Evolutionary conservation across 306 rosid species (phyloP).

Genomic region (Prunus mume): DNA sequence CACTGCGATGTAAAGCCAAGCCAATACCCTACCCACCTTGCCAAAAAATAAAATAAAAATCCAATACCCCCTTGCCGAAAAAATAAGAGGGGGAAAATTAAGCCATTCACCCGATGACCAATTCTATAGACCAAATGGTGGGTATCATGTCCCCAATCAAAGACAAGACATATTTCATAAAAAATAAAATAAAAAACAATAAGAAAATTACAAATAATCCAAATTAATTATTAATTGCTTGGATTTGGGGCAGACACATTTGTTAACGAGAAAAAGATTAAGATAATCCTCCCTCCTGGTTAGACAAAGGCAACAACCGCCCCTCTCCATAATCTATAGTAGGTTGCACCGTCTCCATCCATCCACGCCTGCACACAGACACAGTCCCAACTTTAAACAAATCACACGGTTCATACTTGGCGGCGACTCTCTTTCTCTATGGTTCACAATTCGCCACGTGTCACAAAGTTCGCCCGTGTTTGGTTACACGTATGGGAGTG

Average conservation of each 20-base stretch:
- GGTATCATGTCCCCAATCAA: constrained; percentile 47
- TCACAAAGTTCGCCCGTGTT: not conserved
- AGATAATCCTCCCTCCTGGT: not conserved
- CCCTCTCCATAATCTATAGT: not conserved
- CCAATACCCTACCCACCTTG: no score
- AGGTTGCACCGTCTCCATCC: constrained; percentile 46
- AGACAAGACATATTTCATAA: not conserved
- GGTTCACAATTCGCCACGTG: constrained; percentile 27
- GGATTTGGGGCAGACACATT: not conserved
- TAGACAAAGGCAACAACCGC: constrained; percentile 22
- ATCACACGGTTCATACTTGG: constrained; percentile 29
- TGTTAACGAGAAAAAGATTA: not conserved
- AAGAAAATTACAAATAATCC: not conserved
- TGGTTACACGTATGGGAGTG: constrained; percentile 42
- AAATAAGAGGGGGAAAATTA: not conserved
- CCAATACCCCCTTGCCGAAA: no score
- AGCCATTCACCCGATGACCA: not conserved
- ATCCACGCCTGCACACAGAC: constrained; percentile 36
- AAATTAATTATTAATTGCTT: not conserved
- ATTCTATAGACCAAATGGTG: constrained; percentile 32
- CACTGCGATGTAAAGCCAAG: not conserved
- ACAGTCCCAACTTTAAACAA: not conserved
- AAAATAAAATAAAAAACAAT: not conserved
- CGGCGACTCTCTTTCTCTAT: constrained; percentile 9
- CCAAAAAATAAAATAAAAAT: no score